Conservation (phyloP, 306 rosid species). For the Gleditsia sinensis region DNA sequence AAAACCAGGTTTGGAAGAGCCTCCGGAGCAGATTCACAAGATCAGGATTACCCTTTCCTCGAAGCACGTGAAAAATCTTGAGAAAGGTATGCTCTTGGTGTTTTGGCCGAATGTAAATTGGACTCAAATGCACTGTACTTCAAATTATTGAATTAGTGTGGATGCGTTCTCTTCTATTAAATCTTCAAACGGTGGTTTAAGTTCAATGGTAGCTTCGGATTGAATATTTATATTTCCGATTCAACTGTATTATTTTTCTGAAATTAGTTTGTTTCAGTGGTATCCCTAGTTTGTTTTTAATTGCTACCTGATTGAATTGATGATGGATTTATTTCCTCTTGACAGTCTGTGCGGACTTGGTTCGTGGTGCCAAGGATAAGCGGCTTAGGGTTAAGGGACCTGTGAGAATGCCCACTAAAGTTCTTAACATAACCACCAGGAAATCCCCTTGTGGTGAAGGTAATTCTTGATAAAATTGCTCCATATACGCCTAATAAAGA, state of each 20-base stretch:
- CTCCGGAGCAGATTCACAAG: constrained; percentile 79
- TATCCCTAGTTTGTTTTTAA: not conserved
- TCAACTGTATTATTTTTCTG: not conserved
- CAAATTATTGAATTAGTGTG: not conserved
- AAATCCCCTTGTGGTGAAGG: constrained; percentile 97
- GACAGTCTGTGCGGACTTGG: constrained; percentile 79
- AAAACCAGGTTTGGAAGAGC: constrained; percentile 71
- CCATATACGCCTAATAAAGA: not conserved
- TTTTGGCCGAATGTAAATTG: not conserved
- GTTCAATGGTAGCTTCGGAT: not conserved
- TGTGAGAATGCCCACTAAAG: constrained; percentile 90
- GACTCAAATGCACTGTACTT: not conserved
- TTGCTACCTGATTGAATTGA: not conserved
- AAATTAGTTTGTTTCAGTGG: not conserved
- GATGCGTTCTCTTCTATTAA: not conserved
- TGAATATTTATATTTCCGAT: not conserved
- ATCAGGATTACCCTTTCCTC: constrained; percentile 86
- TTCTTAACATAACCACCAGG: constrained; percentile 76
- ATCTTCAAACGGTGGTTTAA: not conserved
- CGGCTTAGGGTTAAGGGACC: constrained; percentile 85
- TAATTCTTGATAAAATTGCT: not conserved
- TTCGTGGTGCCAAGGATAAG: constrained; percentile 91
- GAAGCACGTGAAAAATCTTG: constrained; percentile 82
- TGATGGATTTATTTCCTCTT: not conserved
- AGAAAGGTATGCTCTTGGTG: constrained; percentile 51